Evolutionary conservation across 345 rosid genomes (phyloP), one percentile per base, ranked within the genome.

Genomic region (Eucalyptus cloeziana): DNA sequence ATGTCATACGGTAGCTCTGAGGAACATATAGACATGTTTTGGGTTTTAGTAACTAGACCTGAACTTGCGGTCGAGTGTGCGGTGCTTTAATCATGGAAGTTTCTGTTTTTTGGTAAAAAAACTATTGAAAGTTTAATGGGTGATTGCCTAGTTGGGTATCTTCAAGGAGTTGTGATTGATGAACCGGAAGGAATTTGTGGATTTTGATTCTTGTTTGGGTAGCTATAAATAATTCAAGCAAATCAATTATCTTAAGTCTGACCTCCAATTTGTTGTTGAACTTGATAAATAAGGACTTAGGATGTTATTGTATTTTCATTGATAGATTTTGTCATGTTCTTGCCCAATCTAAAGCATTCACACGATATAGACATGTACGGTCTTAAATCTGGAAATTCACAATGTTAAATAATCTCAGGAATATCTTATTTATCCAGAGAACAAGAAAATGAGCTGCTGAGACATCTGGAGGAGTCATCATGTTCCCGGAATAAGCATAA

Each of bases 341-440:
- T 76, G 85, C 47, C 85, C 47, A 76, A 76, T 76, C 30, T 40
- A 76, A 76, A 76, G 30, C 85, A 21, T 76, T 21, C 85, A 76
- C 45, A 21, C 44, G 47, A 21, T 76, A 21, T 76, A 21, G 85
- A 13, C 30, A 10, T 40, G 27, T 76, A 22, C 85, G 10, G 47
- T 52, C 87, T 52, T 58, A 11, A 49, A 50, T 88, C 76, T 87
- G 91, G 87, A 92, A 86, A 92, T 93, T 95, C 89, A 88, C 93
- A 88, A 40, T 89, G 49, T 90, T 86, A 89, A 90, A 91, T 93
- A 92, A 94, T 96, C 92, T 87, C 98, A 96, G 99, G 99, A 87
- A 89, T 97, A 93, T 95, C 98, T 93, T 97, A 97, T 95, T 92
- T 97, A 93, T 97, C 99, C 94, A 95, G 96, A 95, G 92, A 92